Conservation (phyloP, 2,329 filamentous ascomycete species). For the Reticulascus tulasneorum region DNA sequence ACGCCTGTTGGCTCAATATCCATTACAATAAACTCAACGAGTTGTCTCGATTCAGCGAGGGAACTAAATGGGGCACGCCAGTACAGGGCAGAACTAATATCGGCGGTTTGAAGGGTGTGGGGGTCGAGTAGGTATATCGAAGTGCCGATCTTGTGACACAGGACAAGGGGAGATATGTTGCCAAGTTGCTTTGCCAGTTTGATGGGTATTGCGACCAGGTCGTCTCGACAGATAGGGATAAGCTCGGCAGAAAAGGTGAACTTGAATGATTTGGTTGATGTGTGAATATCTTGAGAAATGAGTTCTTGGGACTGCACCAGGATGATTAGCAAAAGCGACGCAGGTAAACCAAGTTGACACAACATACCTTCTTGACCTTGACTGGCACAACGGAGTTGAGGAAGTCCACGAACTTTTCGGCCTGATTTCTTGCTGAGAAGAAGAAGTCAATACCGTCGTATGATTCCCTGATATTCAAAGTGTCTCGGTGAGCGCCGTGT, state of each 20-base stretch:
- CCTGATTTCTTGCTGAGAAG: constrained; percentile 84
- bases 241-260: constrained; percentile 88
- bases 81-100: constrained; percentile 77
- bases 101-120: constrained; percentile 83
- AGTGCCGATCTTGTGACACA: constrained; percentile 83
- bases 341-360: too few species aligned
- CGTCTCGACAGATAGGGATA: constrained; percentile 95
- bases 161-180: constrained; percentile 80
- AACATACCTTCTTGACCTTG: constrained; percentile 72
- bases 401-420: constrained; percentile 90
- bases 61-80: constrained; percentile 86
- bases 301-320: constrained; percentile 69
- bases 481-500: constrained; percentile 85
- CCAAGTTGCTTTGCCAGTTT: constrained; percentile 82
- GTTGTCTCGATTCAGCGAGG: constrained; percentile 76
- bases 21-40: constrained; percentile 91
- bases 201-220: constrained; percentile 88
- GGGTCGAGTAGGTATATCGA: constrained; percentile 87
- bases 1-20: constrained; percentile 80
- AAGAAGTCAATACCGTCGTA: constrained; percentile 96
- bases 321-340: constrained; percentile 40
- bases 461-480: constrained; percentile 96
- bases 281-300: constrained; percentile 91
- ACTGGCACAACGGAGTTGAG: constrained; percentile 77
- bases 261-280: constrained; percentile 87